Conservation (phyloP, 2,329 filamentous ascomycete genomes). For the Botryosphaeria dothidea region DNA sequence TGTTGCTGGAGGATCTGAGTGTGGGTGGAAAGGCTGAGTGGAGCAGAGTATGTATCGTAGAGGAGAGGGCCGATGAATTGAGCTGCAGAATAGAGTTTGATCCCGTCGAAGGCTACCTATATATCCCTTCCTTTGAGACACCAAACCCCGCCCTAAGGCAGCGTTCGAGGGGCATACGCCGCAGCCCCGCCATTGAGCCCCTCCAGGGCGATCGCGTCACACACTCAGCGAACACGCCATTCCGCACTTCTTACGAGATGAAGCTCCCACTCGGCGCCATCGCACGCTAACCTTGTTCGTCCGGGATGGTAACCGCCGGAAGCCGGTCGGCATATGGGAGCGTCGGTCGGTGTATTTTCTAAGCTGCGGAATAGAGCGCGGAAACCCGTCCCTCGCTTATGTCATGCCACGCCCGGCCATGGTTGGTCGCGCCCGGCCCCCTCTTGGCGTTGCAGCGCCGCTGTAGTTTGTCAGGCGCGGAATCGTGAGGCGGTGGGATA, state of each 20-base stretch:
- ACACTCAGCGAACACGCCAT: not conserved
- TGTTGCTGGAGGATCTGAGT: not conserved
- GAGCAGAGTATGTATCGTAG: not conserved
- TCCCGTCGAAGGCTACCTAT: not conserved
- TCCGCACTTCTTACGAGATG: conserved; percentile 2
- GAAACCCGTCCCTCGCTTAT: not conserved
- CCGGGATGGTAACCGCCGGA: not conserved
- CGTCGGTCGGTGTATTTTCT: conserved; percentile 1
- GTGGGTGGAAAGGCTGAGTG: not conserved
- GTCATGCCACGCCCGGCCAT: not conserved
- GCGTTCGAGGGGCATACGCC: too few relatives aligned
- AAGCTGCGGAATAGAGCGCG: conserved; percentile 8
- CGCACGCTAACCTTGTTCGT: not conserved
- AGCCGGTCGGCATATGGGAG: not conserved
- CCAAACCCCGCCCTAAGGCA: not conserved
- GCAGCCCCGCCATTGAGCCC: not conserved
- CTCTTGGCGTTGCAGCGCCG: not conserved
- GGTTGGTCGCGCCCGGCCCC: not conserved
- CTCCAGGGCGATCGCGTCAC: not conserved
- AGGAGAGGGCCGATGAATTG: not conserved
- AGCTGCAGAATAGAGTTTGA: not conserved
- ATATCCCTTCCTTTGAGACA: not conserved
- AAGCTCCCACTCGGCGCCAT: not conserved
- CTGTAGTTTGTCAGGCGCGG: conserved; percentile 1
- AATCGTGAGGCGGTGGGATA: not conserved